Percentiles rank a stretch among this genome's conserved stretches.
Evolutionary conservation across 2,329 filamentous ascomycete species (phyloP).

Genomic region (Colletotrichum magnum): DNA sequence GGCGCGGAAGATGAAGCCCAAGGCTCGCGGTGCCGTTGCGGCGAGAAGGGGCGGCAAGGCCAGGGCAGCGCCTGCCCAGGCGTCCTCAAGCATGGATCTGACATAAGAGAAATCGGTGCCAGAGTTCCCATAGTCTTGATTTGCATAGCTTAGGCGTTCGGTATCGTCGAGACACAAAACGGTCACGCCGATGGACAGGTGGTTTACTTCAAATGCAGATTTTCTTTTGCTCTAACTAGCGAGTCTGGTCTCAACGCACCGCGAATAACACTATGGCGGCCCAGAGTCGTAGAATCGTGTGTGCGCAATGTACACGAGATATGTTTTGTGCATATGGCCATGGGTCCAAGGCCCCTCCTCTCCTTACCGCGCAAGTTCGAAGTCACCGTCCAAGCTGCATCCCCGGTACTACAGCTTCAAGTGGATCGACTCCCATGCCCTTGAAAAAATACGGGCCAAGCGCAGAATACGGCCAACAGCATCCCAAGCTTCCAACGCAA

Average conservation of each 20-base stretch:
- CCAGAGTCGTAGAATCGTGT: conserved; percentile 25
- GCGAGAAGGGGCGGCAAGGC: conserved; percentile 48
- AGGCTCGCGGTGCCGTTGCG: conserved; percentile 35
- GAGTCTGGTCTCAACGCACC: conserved; percentile 31
- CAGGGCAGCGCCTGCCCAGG: conserved; percentile 44
- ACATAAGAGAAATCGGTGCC: conserved; percentile 12
- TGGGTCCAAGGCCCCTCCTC: conserved; percentile 15
- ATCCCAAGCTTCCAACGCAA: conserved; percentile 29
- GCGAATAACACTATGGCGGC: conserved; percentile 26
- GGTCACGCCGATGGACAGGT: conserved; percentile 1
- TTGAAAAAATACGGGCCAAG: conserved; percentile 32
- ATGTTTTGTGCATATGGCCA: conserved; percentile 38
- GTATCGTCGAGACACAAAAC: conserved; percentile 23
- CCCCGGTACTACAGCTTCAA: conserved; percentile 32
- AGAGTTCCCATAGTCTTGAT: background rate
- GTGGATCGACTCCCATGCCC: conserved; percentile 27
- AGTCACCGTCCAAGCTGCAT: conserved; percentile 27
- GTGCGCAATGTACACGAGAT: conserved; percentile 37
- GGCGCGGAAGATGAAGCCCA: conserved; percentile 46
- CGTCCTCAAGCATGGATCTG: conserved; percentile 40
- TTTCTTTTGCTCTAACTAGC: conserved; percentile 35
- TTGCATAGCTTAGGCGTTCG: conserved; percentile 41
- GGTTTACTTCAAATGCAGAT: conserved; percentile 38
- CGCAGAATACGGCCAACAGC: conserved; percentile 13
- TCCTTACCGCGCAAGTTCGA: conserved; percentile 2